phyloP scores from a whole-genome alignment of 805 yeast species.

The Yamadazyma ubonensis region DNA sequence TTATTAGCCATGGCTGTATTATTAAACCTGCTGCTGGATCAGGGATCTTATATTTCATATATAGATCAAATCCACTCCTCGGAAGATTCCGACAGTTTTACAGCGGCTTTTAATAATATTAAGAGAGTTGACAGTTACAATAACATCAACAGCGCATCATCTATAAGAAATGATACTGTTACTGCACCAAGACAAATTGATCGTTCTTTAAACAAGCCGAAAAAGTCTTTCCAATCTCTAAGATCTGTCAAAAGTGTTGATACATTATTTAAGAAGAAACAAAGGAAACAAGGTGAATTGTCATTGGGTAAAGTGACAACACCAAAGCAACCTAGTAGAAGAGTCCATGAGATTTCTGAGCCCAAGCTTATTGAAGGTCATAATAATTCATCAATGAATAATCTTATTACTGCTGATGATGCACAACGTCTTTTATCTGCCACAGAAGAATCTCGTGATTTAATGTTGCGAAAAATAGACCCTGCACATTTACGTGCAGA shows the following conservation, averaged over 20 bases:
- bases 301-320: background rate
- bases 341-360: too few species aligned
- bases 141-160: background rate
- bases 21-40: conserved; percentile 10
- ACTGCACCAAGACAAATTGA: background rate
- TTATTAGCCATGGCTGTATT: background rate
- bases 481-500: background rate
- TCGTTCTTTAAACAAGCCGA: background rate
- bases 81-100: background rate
- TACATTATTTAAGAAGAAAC: background rate
- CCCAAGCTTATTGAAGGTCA: too few species aligned
- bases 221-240: background rate
- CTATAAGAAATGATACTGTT: background rate
- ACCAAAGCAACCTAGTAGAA: background rate
- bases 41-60: conserved; percentile 4
- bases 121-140: background rate
- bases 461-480: conserved; percentile 3
- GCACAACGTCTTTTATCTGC: background rate
- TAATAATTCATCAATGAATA: background rate
- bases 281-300: conserved; percentile 4
- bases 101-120: background rate
- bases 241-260: conserved; percentile 4
- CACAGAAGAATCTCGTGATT: background rate
- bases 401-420: background rate
- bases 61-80: background rate